A percentile compares a stretch with the other conserved stretches of the same genome.
Conservation (phyloP, 768 basidiomycete species). For the Boletus vinaceobasis region DNA sequence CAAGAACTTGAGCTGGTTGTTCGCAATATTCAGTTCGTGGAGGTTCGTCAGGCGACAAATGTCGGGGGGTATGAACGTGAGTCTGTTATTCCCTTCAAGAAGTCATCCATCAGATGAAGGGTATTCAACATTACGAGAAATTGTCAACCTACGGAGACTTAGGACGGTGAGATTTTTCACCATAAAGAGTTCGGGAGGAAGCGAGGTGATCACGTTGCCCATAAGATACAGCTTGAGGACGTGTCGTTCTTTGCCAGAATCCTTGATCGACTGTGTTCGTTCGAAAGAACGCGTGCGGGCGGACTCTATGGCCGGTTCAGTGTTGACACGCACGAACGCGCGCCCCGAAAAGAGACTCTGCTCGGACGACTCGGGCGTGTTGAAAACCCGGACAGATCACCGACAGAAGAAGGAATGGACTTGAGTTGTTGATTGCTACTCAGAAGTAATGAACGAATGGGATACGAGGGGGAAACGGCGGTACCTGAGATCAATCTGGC, state of each 20-base stretch:
- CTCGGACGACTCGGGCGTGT: constrained; percentile 38
- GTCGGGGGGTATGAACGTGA: constrained; percentile 60
- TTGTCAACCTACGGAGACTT: constrained; percentile 51
- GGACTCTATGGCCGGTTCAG: constrained; percentile 31
- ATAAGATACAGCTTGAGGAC: constrained; percentile 57
- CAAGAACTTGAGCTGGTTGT: constrained; percentile 55
- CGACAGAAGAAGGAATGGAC: constrained; percentile 46
- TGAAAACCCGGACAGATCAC: constrained; percentile 47
- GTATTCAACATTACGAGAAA: neutral
- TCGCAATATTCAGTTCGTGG: constrained; percentile 56
- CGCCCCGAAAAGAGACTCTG: constrained; percentile 24
- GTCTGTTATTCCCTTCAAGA: constrained; percentile 50
- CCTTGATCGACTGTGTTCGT: constrained; percentile 26
- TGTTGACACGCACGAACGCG: constrained; percentile 32
- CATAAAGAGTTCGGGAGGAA: constrained; percentile 58
- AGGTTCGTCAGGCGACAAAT: constrained; percentile 53
- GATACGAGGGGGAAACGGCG: constrained; percentile 13
- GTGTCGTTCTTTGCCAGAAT: constrained; percentile 41
- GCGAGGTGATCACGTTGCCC: constrained; percentile 46
- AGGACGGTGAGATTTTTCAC: constrained; percentile 59
- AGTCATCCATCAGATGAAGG: neutral
- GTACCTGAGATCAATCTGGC: constrained; percentile 55
- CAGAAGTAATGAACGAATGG: constrained; percentile 10
- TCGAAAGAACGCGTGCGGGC: constrained; percentile 22
- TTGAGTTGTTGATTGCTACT: constrained; percentile 41